Conservation (phyloP, 495 filamentous ascomycete genomes). For the Penicillium psychrofluorescens region DNA sequence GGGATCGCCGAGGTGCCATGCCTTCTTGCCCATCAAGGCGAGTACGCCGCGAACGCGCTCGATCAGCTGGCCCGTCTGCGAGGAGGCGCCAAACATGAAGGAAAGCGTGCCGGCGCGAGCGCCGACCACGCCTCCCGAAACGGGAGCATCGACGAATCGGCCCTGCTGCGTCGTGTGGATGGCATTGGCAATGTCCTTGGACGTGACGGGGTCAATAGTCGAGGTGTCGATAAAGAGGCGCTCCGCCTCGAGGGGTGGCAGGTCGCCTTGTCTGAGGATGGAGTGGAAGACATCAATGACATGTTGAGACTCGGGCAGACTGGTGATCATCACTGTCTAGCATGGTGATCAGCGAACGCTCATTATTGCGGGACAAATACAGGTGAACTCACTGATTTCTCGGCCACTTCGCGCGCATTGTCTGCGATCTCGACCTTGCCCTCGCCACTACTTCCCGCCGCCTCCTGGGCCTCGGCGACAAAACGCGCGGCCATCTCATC, state of each 20-base stretch:
- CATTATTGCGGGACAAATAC: no score
- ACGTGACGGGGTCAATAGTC: constrained; percentile 78
- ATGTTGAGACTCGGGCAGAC: constrained; percentile 72
- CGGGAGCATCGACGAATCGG: constrained; percentile 71
- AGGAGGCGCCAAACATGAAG: constrained; percentile 78
- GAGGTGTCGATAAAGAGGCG: constrained; percentile 76
- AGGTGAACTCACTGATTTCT: constrained; percentile 59
- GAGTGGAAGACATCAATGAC: constrained; percentile 65
- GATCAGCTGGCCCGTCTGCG: constrained; percentile 40
- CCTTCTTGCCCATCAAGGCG: constrained; percentile 71
- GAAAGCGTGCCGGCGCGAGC: constrained; percentile 67
- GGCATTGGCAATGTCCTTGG: constrained; percentile 55
- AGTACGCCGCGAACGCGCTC: constrained; percentile 56
- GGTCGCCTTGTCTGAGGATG: constrained; percentile 46
- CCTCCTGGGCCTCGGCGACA: constrained; percentile 47
- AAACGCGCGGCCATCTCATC: constrained; percentile 50
- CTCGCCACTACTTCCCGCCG: constrained; percentile 24
- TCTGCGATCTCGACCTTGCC: constrained; percentile 48
- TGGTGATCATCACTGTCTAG: constrained; percentile 71
- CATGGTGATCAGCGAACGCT: background rate
- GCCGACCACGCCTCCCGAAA: constrained; percentile 83
- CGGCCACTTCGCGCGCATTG: constrained; percentile 54
- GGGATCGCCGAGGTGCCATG: constrained; percentile 73
- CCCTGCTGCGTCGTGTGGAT: constrained; percentile 49
- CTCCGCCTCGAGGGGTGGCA: constrained; percentile 34